phyloP scores from a whole-genome alignment of 257 asterid species.

The Apocynum venetum region DNA sequence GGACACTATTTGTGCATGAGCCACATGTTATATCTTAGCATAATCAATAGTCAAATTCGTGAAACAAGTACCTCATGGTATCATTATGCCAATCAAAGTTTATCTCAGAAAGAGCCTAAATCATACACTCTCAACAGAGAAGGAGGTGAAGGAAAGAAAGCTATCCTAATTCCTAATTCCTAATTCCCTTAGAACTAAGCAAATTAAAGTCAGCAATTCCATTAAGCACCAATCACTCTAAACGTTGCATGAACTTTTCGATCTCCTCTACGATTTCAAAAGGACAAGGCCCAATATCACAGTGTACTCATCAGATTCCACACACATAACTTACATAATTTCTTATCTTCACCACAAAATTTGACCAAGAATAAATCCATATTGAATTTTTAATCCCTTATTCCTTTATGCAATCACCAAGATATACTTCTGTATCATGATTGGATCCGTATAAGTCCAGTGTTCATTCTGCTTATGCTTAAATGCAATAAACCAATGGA shows the following conservation, averaged over 20 bases:
- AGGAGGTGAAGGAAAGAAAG: too few species aligned
- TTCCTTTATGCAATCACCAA: not conserved
- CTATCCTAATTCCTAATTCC: not conserved
- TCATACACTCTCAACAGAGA: too few species aligned
- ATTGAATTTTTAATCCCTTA: not conserved
- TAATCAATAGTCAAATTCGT: not conserved
- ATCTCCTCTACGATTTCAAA: not conserved
- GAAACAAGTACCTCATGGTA: not conserved
- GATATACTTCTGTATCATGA: not conserved
- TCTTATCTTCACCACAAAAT: not conserved
- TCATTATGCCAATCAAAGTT: not conserved
- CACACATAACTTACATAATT: not conserved
- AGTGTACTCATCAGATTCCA: not conserved
- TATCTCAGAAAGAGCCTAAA: not conserved
- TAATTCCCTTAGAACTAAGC: not conserved
- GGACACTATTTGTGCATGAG: not conserved
- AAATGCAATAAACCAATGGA: not conserved
- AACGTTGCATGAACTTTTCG: not conserved
- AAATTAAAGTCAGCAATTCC: not conserved
- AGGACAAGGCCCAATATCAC: not conserved
- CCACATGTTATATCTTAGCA: not conserved
- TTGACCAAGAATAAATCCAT: not conserved
- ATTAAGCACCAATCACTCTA: not conserved
- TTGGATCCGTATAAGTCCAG: not conserved
- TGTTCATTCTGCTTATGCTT: not conserved